Base-by-base conservation (phyloP, 139 green algal species). In the Chlorella sp. region DNA sequence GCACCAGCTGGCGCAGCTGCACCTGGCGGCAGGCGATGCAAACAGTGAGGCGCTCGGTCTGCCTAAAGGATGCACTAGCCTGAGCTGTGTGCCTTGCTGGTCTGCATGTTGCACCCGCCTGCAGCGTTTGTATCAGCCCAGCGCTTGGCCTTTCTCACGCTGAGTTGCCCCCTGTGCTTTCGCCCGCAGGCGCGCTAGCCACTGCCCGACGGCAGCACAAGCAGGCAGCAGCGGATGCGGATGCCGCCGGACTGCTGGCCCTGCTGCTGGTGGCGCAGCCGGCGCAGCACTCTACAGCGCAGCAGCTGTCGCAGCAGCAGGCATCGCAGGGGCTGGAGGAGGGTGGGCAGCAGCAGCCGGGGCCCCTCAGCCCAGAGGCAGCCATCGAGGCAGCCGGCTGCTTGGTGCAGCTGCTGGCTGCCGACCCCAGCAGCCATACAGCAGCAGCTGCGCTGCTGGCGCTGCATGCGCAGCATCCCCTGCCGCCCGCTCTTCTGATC, bases 11-110 rank as follows among this genome's bases (percentile, higher is more conserved):
- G 74, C 55, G 55, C 74, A 69, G 55, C 55, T 81, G 74, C 74
- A 69, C 32, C 51, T 81, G 21, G 55, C 74, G 32, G 74, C 55
- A 32, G 74, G 74, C 55, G 74, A 81, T 21, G 18, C 55, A 1
- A 47, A 68, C 15, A 23, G 74, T 70, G 55, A 3, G 74, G 30
- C 5, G 4, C 25, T 32, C 57, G n/a, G n/a, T n/a, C n/a, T n/a
- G n/a, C n/a, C n/a, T n/a, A n/a, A 51, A 51, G 44, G 44, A 51
- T 51, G 44, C 44, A 51, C n/a, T n/a, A n/a, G n/a, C n/a, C n/a
- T n/a, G n/a, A n/a, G n/a, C n/a, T 51, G 44, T 51, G 44, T 51
- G 44, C 44, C 44, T n/a, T n/a, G n/a, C n/a, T n/a, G n/a, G n/a
- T n/a, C n/a, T n/a, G n/a, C n/a, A n/a, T n/a, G n/a, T n/a, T n/a